A percentile compares a stretch with the other conserved stretches of the same genome.
Conservation (phyloP, 495 filamentous ascomycete species). For the Sordaria brevicollis region DNA sequence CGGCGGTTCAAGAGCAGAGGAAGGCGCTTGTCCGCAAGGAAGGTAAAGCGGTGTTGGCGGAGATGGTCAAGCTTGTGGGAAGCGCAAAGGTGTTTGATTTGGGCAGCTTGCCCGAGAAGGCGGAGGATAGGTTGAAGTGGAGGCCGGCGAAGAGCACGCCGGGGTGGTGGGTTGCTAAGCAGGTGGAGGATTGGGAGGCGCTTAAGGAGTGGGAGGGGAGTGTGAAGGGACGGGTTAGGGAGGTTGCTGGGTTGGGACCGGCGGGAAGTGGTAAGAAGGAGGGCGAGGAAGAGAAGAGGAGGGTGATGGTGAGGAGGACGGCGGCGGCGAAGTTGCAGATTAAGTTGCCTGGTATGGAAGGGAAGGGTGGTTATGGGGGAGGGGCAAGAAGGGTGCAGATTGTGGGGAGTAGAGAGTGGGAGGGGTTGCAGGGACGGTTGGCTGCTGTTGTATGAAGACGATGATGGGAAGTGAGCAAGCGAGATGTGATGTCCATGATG, state of each 20-base stretch:
- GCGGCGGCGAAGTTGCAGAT: constrained; percentile 40
- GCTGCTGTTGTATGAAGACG: constrained; percentile 1
- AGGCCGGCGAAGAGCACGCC: constrained; percentile 34
- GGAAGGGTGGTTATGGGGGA: constrained; percentile 14
- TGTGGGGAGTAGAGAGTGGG: constrained; percentile 33
- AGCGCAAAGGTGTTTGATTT: constrained; percentile 50
- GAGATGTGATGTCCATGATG: not conserved
- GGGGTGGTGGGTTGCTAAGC: constrained; percentile 32
- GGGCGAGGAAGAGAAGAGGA: constrained; percentile 4
- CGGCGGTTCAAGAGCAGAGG: constrained; percentile 42
- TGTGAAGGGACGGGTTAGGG: constrained; percentile 26
- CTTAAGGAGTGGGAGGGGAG: constrained; percentile 33
- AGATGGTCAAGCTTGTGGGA: constrained; percentile 58
- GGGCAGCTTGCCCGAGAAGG: constrained; percentile 34
- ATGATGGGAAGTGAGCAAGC: not conserved
- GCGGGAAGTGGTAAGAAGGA: constrained; percentile 1
- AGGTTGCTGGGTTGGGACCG: constrained; percentile 19
- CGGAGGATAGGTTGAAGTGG: constrained; percentile 40
- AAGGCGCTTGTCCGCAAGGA: constrained; percentile 53
- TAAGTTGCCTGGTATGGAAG: constrained; percentile 29
- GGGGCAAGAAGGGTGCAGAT: constrained; percentile 30
- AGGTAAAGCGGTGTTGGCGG: constrained; percentile 57
- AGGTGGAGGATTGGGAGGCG: constrained; percentile 29
- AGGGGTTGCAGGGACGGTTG: constrained; percentile 26
- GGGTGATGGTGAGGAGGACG: constrained; percentile 21